Evolutionary conservation across 768 basidiomycete species (phyloP).

Genomic region (Calocera viscosa): DNA sequence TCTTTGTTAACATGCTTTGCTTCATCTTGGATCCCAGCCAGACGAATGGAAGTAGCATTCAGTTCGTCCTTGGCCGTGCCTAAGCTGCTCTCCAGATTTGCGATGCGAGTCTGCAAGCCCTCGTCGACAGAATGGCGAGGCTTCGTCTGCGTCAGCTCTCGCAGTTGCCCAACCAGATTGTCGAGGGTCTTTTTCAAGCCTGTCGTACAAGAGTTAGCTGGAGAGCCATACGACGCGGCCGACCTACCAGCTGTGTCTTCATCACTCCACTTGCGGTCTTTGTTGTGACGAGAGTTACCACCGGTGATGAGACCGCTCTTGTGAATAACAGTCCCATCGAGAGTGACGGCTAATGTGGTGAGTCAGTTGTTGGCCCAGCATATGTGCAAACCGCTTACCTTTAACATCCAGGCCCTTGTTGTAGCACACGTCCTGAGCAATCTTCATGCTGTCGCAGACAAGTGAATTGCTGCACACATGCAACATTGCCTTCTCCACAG

Average conservation of each 20-base stretch:
- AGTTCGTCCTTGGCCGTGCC: slow-evolving; percentile 71
- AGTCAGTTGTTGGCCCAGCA: neutral
- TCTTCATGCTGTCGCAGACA: slow-evolving; percentile 90
- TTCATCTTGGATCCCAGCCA: slow-evolving; percentile 72
- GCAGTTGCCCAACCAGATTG: slow-evolving; percentile 55
- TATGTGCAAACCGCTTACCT: slow-evolving; percentile 38
- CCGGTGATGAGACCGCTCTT: slow-evolving; percentile 96
- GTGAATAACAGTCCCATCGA: slow-evolving; percentile 95
- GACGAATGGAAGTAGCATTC: slow-evolving; percentile 40
- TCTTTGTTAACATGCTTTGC: slow-evolving; percentile 67
- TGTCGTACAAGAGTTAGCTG: slow-evolving; percentile 14
- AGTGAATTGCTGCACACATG: slow-evolving; percentile 92
- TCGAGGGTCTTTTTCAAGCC: slow-evolving; percentile 54
- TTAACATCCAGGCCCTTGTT: slow-evolving; percentile 95
- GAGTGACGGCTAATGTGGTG: slow-evolving; percentile 60
- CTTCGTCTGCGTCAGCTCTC: slow-evolving; percentile 72
- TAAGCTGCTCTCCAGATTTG: slow-evolving; percentile 64
- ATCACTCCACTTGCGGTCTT: slow-evolving; percentile 87
- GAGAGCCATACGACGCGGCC: neutral
- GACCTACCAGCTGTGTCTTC: slow-evolving; percentile 71
- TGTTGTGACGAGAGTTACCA: slow-evolving; percentile 65
- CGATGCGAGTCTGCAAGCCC: slow-evolving; percentile 58
- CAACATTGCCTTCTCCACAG: slow-evolving; percentile 86
- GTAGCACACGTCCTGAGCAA: slow-evolving; percentile 81
- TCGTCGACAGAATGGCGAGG: slow-evolving; percentile 79